Evolutionary conservation across 352 stramenopile species (phyloP).

Genomic region (Paralagenidium karlingii): DNA sequence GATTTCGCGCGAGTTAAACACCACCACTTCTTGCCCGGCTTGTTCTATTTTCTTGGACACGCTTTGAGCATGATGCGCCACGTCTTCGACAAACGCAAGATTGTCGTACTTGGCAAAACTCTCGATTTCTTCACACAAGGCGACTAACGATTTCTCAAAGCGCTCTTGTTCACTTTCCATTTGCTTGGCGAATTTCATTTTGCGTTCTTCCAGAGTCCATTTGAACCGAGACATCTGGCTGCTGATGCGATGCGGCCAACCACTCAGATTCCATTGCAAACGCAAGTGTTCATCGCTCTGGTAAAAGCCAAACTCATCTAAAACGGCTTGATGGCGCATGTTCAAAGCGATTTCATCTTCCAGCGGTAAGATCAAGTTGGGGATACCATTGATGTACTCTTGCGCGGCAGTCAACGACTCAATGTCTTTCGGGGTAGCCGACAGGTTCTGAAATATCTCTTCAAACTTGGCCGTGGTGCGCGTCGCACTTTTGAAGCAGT

Average conservation of each 20-base stretch:
- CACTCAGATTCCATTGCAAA: slow-evolving; percentile 82
- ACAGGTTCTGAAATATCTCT: slow-evolving; percentile 73
- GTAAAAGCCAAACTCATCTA: slow-evolving; percentile 77
- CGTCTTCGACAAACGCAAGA: slow-evolving; percentile 77
- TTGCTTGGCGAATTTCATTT: slow-evolving; percentile 82
- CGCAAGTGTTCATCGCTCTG: slow-evolving; percentile 79
- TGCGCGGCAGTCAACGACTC: slow-evolving; percentile 82
- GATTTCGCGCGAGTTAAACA: slow-evolving; percentile 90
- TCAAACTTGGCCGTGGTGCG: slow-evolving; percentile 77
- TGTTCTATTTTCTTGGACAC: slow-evolving; percentile 84
- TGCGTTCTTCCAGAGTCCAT: slow-evolving; percentile 61
- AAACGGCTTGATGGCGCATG: slow-evolving; percentile 60
- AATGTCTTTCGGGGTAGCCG: slow-evolving; percentile 81
- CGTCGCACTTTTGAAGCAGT: slow-evolving; percentile 49
- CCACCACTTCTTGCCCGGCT: slow-evolving; percentile 77
- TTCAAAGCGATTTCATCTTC: slow-evolving; percentile 74
- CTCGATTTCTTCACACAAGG: slow-evolving; percentile 83
- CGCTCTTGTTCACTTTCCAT: slow-evolving; percentile 91
- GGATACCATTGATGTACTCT: slow-evolving; percentile 76
- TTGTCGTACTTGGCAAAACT: slow-evolving; percentile 82
- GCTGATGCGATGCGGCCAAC: slow-evolving; percentile 84
- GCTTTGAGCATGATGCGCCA: slow-evolving; percentile 72
- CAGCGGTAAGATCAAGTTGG: slow-evolving; percentile 48
- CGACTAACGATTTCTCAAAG: slow-evolving; percentile 79
- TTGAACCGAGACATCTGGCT: slow-evolving; percentile 76